Evolutionary conservation across 805 yeast species (phyloP), one percentile per base, ranked within the genome.

Genomic region (Metschnikowia hibisci): DNA sequence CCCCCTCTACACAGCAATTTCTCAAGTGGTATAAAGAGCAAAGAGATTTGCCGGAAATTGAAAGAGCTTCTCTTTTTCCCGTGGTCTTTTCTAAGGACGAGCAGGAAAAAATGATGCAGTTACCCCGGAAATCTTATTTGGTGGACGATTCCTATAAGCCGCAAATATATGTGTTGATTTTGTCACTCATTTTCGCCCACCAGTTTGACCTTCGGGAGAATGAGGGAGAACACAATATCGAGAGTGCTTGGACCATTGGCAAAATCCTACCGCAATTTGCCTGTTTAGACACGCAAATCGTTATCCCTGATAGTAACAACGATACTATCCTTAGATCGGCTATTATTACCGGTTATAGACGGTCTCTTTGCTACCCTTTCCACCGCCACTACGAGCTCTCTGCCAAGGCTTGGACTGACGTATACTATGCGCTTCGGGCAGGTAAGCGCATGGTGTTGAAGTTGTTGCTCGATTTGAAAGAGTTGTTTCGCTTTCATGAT

Each of bases 201-300:
- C 76, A 77, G 41, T 89, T 82, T 58, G 97, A 93, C 50, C 63
- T 76, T 39, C 67, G 96, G 29, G 84, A 84, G 42, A 87, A 83
- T 29, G 80, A 77, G 55, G 83, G 82, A 10, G 82, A 78, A 14
- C 77, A 80, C 41, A 87, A 80, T 13, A 80, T 86, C 4, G 99
- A 93, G 62, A 84, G 95, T 44, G 87, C 95, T 0, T 93, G 99
- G 99, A 82, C 91, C 0, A 76, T 93, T 4, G 99, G 99, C 1
- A 89, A 84, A 52, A 54, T 93, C 16, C 67, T 81, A 0, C 96
- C 98, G 1, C 93, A 87, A 54, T 63, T 91, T 30, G 61, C 89
- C 6, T 80, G 74, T 51, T 64, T 93, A 26, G 98, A 89, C 59
- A 65, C 77, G 12, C 79, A 75, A 50, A 51, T 84, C 22, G 58